Evolutionary conservation across 2,329 filamentous ascomycete genomes (phyloP).

Genomic region (Fusarium sp.): DNA sequence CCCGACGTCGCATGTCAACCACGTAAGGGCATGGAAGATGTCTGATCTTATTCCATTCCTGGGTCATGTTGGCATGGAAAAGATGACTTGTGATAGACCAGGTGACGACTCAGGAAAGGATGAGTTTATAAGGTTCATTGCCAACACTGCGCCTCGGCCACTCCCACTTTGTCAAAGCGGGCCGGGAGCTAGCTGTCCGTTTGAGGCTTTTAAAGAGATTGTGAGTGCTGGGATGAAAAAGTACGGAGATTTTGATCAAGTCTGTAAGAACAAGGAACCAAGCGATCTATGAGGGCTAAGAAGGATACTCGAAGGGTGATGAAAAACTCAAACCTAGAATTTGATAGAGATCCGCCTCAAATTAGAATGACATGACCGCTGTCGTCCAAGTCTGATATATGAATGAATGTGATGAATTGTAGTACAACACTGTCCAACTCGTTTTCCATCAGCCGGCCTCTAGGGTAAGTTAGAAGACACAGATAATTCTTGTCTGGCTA

Average conservation of each 20-base stretch:
- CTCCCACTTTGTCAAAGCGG: conserved; percentile 37
- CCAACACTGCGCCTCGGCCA: conserved; percentile 39
- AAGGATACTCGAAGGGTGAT: not conserved
- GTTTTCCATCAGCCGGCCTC: not conserved
- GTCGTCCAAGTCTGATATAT: not conserved
- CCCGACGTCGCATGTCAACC: conserved; percentile 39
- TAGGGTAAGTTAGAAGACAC: not conserved
- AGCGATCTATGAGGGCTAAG: conserved; percentile 20
- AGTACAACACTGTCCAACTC: not conserved
- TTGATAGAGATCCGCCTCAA: not conserved
- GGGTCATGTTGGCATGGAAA: conserved; percentile 43
- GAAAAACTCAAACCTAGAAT: not conserved
- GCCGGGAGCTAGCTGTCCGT: conserved; percentile 37
- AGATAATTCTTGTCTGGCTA: not conserved
- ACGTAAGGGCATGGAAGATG: conserved; percentile 42
- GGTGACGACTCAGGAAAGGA: conserved; percentile 12
- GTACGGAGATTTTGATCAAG: conserved; percentile 38
- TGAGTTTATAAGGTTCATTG: conserved; percentile 41
- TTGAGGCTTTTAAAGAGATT: conserved; percentile 38
- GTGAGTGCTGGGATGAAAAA: conserved; percentile 32
- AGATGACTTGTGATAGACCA: conserved; percentile 35
- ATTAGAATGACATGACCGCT: not conserved
- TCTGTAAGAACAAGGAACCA: conserved; percentile 36
- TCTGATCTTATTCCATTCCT: conserved; percentile 40
- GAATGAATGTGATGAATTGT: not conserved